Percentiles rank a stretch among this genome's conserved stretches.
Conservation (phyloP, 768 basidiomycete species). For the Myochromella boudieri region DNA sequence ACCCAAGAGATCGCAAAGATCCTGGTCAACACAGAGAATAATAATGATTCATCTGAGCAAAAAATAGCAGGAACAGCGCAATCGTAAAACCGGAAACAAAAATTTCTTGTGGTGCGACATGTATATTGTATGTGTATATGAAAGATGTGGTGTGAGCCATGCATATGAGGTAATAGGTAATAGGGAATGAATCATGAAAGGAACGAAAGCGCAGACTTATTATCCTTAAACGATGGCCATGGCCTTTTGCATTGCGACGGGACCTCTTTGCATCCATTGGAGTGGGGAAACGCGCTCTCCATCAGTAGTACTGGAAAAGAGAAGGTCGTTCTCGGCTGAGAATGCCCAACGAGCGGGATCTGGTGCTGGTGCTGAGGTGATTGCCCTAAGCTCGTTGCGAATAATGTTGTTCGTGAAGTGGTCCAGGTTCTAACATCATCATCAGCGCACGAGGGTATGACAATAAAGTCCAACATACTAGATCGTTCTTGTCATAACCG, state of each 20-base stretch:
- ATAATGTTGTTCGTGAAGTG: conserved; percentile 73
- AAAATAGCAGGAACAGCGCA: no score
- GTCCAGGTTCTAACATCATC: conserved; percentile 51
- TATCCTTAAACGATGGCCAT: conserved; percentile 24
- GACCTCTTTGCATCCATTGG: conserved; percentile 58
- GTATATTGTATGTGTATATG: no score
- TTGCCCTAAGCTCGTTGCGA: conserved; percentile 63
- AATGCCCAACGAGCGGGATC: conserved; percentile 63
- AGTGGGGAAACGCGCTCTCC: conserved; percentile 48
- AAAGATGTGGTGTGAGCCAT: background rate
- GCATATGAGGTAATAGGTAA: background rate
- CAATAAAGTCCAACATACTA: conserved; percentile 37
- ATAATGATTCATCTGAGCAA: no score
- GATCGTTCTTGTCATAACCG: conserved; percentile 73
- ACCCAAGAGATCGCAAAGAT: no score
- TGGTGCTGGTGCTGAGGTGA: conserved; percentile 61
- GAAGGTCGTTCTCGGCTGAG: conserved; percentile 53
- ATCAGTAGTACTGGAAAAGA: conserved; percentile 39
- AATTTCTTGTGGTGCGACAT: no score
- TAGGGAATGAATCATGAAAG: background rate
- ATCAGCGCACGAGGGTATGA: background rate
- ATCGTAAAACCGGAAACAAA: no score
- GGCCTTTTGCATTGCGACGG: conserved; percentile 40
- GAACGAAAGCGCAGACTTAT: background rate
- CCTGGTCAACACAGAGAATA: no score